Conservation (phyloP, 768 basidiomycete genomes). For the Boletellus ananas region DNA sequence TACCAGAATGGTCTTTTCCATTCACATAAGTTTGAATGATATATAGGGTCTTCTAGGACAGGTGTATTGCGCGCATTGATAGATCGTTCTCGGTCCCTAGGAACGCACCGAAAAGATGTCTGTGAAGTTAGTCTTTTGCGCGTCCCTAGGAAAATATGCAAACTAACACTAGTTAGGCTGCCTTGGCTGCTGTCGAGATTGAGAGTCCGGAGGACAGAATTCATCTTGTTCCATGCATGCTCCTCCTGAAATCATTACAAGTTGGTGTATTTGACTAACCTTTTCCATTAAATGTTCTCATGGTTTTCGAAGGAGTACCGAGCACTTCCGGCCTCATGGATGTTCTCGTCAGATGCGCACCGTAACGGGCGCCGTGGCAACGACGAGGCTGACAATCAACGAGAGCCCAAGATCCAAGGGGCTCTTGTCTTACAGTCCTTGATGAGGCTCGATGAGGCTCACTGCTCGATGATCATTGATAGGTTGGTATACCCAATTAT, state of each 20-base stretch:
- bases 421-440: slow-evolving; percentile 82
- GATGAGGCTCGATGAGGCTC: slow-evolving; percentile 61
- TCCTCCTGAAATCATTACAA: slow-evolving; percentile 49
- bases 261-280: slow-evolving; percentile 34
- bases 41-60: slow-evolving; percentile 60
- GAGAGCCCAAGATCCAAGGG: slow-evolving; percentile 77
- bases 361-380: slow-evolving; percentile 12
- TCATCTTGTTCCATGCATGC: slow-evolving; percentile 62
- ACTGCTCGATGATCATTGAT: slow-evolving; percentile 63
- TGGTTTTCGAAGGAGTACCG: slow-evolving; percentile 22
- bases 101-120: slow-evolving; percentile 45
- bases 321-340: slow-evolving; percentile 5
- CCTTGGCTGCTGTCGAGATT: slow-evolving; percentile 58
- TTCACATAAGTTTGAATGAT: slow-evolving; percentile 1
- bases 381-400: slow-evolving; percentile 29
- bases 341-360: slow-evolving; percentile 11
- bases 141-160: neutral
- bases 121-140: slow-evolving; percentile 47
- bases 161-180: slow-evolving; percentile 42
- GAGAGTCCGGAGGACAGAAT: slow-evolving; percentile 43
- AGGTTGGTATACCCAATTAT: slow-evolving; percentile 44
- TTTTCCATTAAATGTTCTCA: neutral
- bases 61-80: slow-evolving; percentile 77
- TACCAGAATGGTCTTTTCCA: neutral
- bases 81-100: slow-evolving; percentile 57